phyloP scores from a whole-genome alignment of 257 asterid genomes.

The Lavandula angustifolia region DNA sequence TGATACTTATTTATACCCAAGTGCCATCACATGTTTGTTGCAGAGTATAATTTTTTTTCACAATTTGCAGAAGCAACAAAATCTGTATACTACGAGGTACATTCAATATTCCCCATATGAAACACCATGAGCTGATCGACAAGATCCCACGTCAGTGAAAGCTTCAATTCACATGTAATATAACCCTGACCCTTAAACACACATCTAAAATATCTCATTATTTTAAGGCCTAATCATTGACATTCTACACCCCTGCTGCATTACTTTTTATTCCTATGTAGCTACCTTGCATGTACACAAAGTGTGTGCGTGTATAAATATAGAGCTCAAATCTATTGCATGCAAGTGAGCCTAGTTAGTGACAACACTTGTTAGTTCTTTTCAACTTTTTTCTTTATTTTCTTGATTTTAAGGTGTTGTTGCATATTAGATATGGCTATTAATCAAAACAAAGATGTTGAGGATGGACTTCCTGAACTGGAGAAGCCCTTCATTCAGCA shows the following conservation, averaged over 20 bases:
- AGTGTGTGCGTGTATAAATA: neutral
- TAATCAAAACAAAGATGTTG: constrained; percentile 48
- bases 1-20: neutral
- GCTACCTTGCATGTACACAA: constrained; percentile 18
- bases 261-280: constrained; percentile 15
- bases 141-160: constrained; percentile 64
- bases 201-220: constrained; percentile 4
- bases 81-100: neutral
- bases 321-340: constrained; percentile 17
- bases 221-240: constrained; percentile 29
- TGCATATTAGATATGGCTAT: constrained; percentile 36
- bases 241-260: neutral
- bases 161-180: constrained; percentile 48
- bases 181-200: neutral
- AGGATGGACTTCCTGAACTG: constrained; percentile 42
- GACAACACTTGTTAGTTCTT: neutral
- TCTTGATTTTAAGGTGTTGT: neutral
- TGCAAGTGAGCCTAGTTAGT: constrained; percentile 14
- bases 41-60: neutral
- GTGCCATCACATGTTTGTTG: constrained; percentile 12
- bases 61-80: neutral
- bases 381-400: neutral
- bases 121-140: constrained; percentile 36
- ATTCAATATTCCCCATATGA: neutral
- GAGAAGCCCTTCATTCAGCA: constrained; percentile 53